Conservation (phyloP, 2,329 filamentous ascomycete genomes). For the Cladosporium sp. region DNA sequence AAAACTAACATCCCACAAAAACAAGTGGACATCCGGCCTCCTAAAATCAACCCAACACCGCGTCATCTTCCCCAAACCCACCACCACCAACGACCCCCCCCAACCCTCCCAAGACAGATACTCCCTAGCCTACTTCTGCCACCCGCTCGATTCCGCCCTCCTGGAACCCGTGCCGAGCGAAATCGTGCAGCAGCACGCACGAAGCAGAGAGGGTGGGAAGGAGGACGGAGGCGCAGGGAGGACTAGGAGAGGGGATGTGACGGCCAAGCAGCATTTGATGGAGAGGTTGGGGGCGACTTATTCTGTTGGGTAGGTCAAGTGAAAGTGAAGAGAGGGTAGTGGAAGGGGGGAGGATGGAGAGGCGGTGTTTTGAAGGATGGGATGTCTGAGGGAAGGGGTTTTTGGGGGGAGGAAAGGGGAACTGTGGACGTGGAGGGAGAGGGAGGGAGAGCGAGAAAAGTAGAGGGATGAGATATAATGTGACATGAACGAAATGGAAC, state of each 20-base stretch:
- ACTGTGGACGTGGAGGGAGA: no score
- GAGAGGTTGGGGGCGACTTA: constrained; percentile 56
- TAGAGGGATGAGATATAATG: no score
- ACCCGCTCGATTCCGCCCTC: constrained; percentile 52
- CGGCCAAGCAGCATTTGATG: constrained; percentile 56
- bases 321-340: background rate
- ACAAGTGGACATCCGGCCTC: constrained; percentile 82
- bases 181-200: constrained; percentile 40
- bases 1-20: no score
- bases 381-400: background rate
- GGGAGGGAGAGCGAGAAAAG: no score
- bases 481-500: no score
- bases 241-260: constrained; percentile 44
- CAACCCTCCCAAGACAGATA: constrained; percentile 47
- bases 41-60: constrained; percentile 84
- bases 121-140: constrained; percentile 59
- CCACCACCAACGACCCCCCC: constrained; percentile 18
- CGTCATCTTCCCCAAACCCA: constrained; percentile 62
- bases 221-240: constrained; percentile 22
- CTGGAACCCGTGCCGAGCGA: constrained; percentile 53
- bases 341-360: background rate
- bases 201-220: constrained; percentile 25
- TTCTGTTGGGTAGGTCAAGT: constrained; percentile 30
- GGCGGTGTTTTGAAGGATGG: background rate
- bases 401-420: no score